A percentile compares a stretch with the other conserved stretches of the same genome.
Conservation (phyloP, 495 filamentous ascomycete species). For the Parathielavia appendiculata region DNA sequence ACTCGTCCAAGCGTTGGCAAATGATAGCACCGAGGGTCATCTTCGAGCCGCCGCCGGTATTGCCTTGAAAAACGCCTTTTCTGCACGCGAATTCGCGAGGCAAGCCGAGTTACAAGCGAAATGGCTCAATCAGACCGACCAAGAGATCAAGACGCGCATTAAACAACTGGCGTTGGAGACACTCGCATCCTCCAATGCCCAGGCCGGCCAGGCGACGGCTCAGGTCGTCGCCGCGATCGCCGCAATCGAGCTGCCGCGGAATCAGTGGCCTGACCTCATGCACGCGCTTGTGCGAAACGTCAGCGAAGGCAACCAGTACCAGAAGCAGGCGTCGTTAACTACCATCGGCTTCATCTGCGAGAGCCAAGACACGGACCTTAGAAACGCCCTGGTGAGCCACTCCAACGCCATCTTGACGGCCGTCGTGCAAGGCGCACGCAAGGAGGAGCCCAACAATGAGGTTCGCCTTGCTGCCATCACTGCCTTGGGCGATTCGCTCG, state of each 20-base stretch:
- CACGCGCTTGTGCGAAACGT: constrained; percentile 82
- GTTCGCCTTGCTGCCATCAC: constrained; percentile 88
- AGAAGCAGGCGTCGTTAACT: constrained; percentile 90
- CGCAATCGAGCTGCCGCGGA: constrained; percentile 83
- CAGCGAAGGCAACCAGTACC: constrained; percentile 71
- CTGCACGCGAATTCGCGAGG: constrained; percentile 78
- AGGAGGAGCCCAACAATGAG: constrained; percentile 86
- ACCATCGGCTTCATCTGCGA: constrained; percentile 98
- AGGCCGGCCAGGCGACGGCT: constrained; percentile 82
- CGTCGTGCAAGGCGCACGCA: constrained; percentile 93
- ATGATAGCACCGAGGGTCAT: constrained; percentile 74
- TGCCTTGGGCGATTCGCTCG: constrained; percentile 92
- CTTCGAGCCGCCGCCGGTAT: constrained; percentile 92
- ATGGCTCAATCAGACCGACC: constrained; percentile 79
- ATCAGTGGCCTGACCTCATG: constrained; percentile 97
- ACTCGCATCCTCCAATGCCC: constrained; percentile 64
- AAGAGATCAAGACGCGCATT: constrained; percentile 73
- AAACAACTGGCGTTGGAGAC: constrained; percentile 86
- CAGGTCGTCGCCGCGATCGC: constrained; percentile 90
- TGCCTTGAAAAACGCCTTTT: constrained; percentile 94
- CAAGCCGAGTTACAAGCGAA: constrained; percentile 82
- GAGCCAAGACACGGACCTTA: constrained; percentile 80
- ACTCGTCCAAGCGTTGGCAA: constrained; percentile 86
- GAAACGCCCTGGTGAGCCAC: constrained; percentile 72
- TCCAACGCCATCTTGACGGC: constrained; percentile 97